Percentiles rank a stretch among this genome's conserved stretches.
Evolutionary conservation across 2,329 filamentous ascomycete genomes (phyloP).

Genomic region (Penicillium sp.): DNA sequence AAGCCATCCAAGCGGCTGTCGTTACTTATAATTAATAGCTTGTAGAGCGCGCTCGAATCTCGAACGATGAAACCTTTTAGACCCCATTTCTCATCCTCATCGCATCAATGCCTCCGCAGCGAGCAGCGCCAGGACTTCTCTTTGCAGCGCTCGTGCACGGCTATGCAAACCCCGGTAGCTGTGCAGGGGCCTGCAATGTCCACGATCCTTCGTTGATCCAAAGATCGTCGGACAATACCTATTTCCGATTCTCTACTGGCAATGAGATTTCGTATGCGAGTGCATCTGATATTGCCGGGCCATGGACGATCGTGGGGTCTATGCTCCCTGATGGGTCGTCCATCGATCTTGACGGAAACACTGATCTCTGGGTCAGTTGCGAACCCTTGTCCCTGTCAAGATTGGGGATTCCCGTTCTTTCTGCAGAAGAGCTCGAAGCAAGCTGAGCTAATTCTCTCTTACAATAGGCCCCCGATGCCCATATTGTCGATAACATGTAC

Average conservation of each 20-base stretch:
- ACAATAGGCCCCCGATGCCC: conserved; percentile 61
- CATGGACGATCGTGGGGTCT: conserved; percentile 51
- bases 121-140: conserved; percentile 3
- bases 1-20: neutral
- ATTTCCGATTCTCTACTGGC: conserved; percentile 55
- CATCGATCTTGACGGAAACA: conserved; percentile 46
- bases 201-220: conserved; percentile 53
- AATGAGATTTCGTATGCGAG: conserved; percentile 51
- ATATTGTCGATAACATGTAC: conserved; percentile 57
- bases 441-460: neutral
- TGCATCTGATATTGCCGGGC: conserved; percentile 48
- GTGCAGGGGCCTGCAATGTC: conserved; percentile 33
- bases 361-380: conserved; percentile 50
- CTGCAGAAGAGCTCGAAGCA: neutral
- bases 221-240: conserved; percentile 48
- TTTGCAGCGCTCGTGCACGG: conserved; percentile 21
- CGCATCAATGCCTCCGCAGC: conserved; percentile 7
- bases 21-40: neutral
- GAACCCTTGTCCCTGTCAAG: too few relatives aligned
- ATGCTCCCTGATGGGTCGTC: conserved; percentile 48
- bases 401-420: neutral
- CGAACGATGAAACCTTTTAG: too few relatives aligned
- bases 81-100: neutral
- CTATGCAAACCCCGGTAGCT: conserved; percentile 32
- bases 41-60: neutral